Base-by-base conservation (phyloP, 805 yeast species). In the Suhomyces canberraensis region DNA sequence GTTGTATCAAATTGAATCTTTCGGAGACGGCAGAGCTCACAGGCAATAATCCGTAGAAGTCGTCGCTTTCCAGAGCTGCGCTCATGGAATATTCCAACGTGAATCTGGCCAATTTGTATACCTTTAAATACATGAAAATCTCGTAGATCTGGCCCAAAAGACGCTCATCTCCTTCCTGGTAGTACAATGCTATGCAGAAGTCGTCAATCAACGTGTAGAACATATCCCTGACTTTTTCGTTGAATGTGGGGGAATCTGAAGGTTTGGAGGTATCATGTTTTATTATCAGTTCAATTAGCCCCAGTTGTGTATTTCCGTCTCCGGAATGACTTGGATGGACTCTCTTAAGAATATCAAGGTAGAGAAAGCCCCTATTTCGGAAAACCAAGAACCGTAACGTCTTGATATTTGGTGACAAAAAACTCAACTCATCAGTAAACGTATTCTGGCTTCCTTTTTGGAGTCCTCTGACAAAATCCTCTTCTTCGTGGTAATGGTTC, bases 311-410 rank as follows among this genome's bases (percentile, higher is more conserved):
- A 37, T 45, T 4, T 33, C 28, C 44, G 0, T 36, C 39, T 4
- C 6, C 5, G 11, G 4, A 8, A 7, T 17, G 31, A 14, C 8
- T 8, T 13, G 5, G 11, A 36, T 44, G 15, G 48, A 50, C 20
- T 42, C 39, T 4, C 31, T 45, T 60, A 44, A 67, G 45, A 4
- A 66, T 55, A 20, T 71, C 65, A 18, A 84, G 71, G 42, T 79
- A 74, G 21, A 87, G 69, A 48, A 87, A 71, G 0, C 95, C 96
- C 39, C 95, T 65, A 53, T 91, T 93, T 46, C 96, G 73, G 53
- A 79, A 79, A 1, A 84, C 82, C 47, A 93, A 65, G 51, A 85
- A 89, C 35, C 95, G 73, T 22, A 93, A 66, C 8, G 80, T 74
- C 46, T 82, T 79, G 16, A 90, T 74, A 2, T 84, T 78, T 1